Percentiles rank a stretch among this genome's conserved stretches.
Conservation (phyloP, 805 yeast genomes). For the Cyberlindnera xishuangbannaensis region DNA sequence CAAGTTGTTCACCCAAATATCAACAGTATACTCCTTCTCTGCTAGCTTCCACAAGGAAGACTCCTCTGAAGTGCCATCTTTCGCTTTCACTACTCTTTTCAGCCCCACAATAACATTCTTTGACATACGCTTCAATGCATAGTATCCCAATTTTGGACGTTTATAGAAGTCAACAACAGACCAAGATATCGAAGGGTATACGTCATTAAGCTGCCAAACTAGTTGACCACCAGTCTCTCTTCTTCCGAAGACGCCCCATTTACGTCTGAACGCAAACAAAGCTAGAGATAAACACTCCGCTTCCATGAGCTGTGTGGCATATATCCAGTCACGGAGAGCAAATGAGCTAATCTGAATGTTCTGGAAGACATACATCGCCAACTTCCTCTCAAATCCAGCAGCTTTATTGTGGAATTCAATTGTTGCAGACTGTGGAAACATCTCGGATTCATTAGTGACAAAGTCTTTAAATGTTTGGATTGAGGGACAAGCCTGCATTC, state of each 20-base stretch:
- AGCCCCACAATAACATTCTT: slow-evolving; percentile 21
- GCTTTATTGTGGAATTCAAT: slow-evolving; percentile 47
- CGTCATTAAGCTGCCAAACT: slow-evolving; percentile 51
- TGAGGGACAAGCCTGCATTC: slow-evolving; percentile 44
- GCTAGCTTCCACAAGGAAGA: slow-evolving; percentile 7
- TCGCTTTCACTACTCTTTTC: slow-evolving; percentile 10
- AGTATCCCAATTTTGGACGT: slow-evolving; percentile 42
- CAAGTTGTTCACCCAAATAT: slow-evolving; percentile 13
- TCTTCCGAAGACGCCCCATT: slow-evolving; percentile 35
- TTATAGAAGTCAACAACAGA: slow-evolving; percentile 37
- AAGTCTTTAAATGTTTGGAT: slow-evolving; percentile 30
- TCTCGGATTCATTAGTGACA: slow-evolving; percentile 33
- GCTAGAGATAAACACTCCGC: slow-evolving; percentile 44
- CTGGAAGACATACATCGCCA: slow-evolving; percentile 41
- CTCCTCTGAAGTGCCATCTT: slow-evolving; percentile 10
- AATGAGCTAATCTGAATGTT: slow-evolving; percentile 33
- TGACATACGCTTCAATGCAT: slow-evolving; percentile 39
- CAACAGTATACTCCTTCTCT: slow-evolving; percentile 6
- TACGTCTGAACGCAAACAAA: slow-evolving; percentile 39
- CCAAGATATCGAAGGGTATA: slow-evolving; percentile 52
- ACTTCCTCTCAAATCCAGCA: slow-evolving; percentile 39
- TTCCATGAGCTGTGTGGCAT: slow-evolving; percentile 49
- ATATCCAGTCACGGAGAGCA: slow-evolving; percentile 38
- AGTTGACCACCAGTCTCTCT: slow-evolving; percentile 40
- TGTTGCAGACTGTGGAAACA: slow-evolving; percentile 38